phyloP scores from a whole-genome alignment of 192 early-diverging fungal species.

The Umbelopsis sp. region DNA sequence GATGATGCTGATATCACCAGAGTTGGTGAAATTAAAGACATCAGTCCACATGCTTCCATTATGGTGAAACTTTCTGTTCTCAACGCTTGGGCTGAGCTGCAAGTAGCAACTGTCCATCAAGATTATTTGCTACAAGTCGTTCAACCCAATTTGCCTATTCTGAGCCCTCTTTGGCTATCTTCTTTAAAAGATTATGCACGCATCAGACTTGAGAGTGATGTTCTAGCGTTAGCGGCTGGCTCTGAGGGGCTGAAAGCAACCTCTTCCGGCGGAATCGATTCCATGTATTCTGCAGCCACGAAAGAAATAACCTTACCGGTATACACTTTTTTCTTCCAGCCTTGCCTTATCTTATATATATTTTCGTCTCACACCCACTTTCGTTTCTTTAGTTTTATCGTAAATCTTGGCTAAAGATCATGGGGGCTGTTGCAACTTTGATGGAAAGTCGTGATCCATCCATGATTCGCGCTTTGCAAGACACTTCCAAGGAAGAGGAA shows the following conservation, averaged over 20 bases:
- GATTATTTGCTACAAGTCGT: slow-evolving; percentile 64
- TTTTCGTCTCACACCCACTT: background rate
- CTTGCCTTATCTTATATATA: background rate
- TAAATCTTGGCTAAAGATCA: slow-evolving; percentile 58
- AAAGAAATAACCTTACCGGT: slow-evolving; percentile 71
- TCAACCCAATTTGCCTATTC: slow-evolving; percentile 53
- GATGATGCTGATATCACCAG: slow-evolving; percentile 51
- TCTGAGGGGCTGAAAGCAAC: slow-evolving; percentile 41
- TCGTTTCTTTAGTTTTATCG: slow-evolving; percentile 51
- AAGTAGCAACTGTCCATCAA: slow-evolving; percentile 65
- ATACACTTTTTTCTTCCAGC: slow-evolving; percentile 23
- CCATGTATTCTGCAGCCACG: slow-evolving; percentile 66
- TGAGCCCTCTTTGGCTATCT: slow-evolving; percentile 65
- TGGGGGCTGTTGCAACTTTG: slow-evolving; percentile 58
- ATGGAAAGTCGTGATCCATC: slow-evolving; percentile 46
- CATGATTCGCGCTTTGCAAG: slow-evolving; percentile 50
- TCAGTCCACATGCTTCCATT: slow-evolving; percentile 76
- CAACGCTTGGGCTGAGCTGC: slow-evolving; percentile 81
- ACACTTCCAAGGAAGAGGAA: slow-evolving; percentile 21
- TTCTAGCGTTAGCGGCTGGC: slow-evolving; percentile 37
- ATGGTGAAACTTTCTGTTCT: slow-evolving; percentile 79
- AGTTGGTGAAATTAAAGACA: slow-evolving; percentile 57
- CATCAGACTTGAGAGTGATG: slow-evolving; percentile 65
- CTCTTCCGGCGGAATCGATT: slow-evolving; percentile 49
- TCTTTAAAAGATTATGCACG: slow-evolving; percentile 67